Percentiles rank a stretch among this genome's conserved stretches.
Evolutionary conservation across 2,329 filamentous ascomycete species (phyloP).

Genomic region (Colletotrichum agaves): DNA sequence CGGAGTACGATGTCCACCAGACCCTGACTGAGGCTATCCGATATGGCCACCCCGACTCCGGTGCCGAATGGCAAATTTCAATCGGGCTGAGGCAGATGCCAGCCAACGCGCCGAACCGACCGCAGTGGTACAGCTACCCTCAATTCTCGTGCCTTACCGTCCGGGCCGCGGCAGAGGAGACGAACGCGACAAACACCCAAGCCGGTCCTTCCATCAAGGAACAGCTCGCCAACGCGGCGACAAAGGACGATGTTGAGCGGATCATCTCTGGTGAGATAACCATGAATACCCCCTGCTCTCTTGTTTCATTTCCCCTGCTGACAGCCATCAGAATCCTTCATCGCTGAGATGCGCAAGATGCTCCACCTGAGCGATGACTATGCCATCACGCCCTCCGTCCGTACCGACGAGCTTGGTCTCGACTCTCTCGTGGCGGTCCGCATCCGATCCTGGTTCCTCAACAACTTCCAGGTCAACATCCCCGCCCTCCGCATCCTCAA

Average conservation of each 20-base stretch:
- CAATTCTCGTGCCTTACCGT: background rate
- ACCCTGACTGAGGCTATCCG: constrained; percentile 55
- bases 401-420: constrained; percentile 33
- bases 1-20: constrained; percentile 50
- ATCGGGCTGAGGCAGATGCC: constrained; percentile 1
- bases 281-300: no score
- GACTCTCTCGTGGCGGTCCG: constrained; percentile 44
- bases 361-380: no score
- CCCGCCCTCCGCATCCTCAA: constrained; percentile 56
- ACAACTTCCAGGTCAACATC: constrained; percentile 54
- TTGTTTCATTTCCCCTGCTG: no score
- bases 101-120: background rate
- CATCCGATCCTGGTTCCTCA: constrained; percentile 59
- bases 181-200: no score
- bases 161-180: no score
- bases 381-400: no score
- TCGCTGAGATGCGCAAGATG: no score
- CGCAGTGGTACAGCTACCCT: background rate
- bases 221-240: no score
- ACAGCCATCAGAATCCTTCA: no score
- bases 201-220: no score
- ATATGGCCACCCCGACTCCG: constrained; percentile 42
- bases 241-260: no score
- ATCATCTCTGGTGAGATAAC: no score
- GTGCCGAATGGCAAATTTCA: background rate